Evolutionary conservation across 768 basidiomycete species (phyloP).

Genomic region (Lyophyllum decastes): DNA sequence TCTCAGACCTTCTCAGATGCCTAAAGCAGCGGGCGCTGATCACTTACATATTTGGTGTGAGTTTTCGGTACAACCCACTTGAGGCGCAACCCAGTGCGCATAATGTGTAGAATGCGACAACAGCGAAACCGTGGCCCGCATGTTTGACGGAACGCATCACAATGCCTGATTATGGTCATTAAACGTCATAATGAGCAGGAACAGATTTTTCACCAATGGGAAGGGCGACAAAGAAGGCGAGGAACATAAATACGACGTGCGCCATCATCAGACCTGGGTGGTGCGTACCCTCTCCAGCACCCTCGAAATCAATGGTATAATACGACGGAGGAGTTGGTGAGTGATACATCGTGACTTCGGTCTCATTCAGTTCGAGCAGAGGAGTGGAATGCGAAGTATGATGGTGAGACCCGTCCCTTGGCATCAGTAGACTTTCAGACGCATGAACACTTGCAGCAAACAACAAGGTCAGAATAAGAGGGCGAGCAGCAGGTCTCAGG

Average conservation of each 20-base stretch:
- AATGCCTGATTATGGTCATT: conserved; percentile 53
- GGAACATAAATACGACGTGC: conserved; percentile 72
- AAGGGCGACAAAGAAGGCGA: conserved; percentile 82
- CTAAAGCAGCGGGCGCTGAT: conserved; percentile 17
- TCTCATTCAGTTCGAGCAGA: conserved; percentile 72
- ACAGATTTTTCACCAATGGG: conserved; percentile 63
- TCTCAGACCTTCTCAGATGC: conserved; percentile 9
- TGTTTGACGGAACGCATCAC: conserved; percentile 79
- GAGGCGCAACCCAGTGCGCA: conserved; percentile 64
- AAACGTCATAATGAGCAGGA: conserved; percentile 1
- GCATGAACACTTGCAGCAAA: conserved; percentile 20
- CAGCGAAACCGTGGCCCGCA: conserved; percentile 56
- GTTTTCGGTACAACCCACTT: conserved; percentile 71
- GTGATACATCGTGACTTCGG: conserved; percentile 65
- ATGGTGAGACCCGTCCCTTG: conserved; percentile 41
- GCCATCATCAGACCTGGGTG: conserved; percentile 72
- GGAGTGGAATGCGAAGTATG: conserved; percentile 53
- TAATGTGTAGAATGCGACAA: conserved; percentile 65
- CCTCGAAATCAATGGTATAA: conserved; percentile 77
- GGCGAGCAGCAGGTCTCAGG: conserved; percentile 7
- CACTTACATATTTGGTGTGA: conserved; percentile 82
- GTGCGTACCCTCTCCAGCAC: conserved; percentile 41
- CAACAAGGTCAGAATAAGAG: conserved; percentile 8
- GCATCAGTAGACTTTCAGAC: conserved; percentile 15
- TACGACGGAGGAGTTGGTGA: conserved; percentile 78